phyloP scores from a whole-genome alignment of 805 yeast genomes.

The Debaryomyces tyrocola region DNA sequence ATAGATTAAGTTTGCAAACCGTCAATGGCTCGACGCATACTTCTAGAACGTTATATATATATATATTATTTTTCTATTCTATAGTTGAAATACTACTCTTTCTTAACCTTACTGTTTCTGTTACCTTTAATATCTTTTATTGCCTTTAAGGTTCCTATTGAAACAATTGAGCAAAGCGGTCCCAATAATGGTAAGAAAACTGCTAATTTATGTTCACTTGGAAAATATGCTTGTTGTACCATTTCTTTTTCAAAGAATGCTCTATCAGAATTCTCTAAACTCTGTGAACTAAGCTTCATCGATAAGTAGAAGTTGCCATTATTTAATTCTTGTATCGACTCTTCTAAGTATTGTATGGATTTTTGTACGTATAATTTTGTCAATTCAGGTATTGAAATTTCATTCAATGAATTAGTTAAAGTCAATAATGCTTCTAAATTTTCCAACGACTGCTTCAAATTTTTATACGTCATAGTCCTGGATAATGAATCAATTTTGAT shows the following conservation, averaged over 20 bases:
- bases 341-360: constrained; percentile 45
- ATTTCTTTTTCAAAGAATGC: constrained; percentile 94
- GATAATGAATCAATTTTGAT: constrained; percentile 66
- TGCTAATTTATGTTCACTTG: constrained; percentile 93
- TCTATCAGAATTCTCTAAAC: constrained; percentile 58
- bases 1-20: too few species aligned
- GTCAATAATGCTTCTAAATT: constrained; percentile 73
- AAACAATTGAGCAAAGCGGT: constrained; percentile 69
- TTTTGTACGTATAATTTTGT: constrained; percentile 58
- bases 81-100: not conserved
- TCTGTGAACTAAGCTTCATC: constrained; percentile 46
- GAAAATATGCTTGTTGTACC: constrained; percentile 94
- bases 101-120: not conserved
- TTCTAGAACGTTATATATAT: not conserved
- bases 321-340: constrained; percentile 31
- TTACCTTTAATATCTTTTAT: constrained; percentile 33
- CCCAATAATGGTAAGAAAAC: constrained; percentile 90
- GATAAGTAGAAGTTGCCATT: constrained; percentile 27
- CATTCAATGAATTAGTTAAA: constrained; percentile 64
- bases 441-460: constrained; percentile 61
- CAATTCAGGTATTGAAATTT: constrained; percentile 79
- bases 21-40: too few species aligned
- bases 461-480: constrained; percentile 56
- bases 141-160: constrained; percentile 50
- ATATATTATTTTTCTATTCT: not conserved